Evolutionary conservation across 495 filamentous ascomycete genomes (phyloP).

Genomic region (Lophiotrema nucula): DNA sequence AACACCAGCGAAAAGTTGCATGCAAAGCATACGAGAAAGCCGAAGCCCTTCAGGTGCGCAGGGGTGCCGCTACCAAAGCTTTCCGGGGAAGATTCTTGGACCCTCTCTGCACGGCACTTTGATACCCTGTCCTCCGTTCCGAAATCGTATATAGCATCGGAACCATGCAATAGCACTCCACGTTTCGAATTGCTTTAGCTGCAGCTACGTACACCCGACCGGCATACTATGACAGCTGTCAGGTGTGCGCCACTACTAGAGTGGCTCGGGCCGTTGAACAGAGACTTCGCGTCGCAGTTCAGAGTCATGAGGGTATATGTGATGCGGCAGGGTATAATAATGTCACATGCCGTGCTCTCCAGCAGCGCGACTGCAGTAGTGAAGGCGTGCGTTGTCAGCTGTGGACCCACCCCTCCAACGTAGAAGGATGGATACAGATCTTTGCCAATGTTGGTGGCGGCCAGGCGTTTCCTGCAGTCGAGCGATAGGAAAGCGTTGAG

Average conservation of each 20-base stretch:
- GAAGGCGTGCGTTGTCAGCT: slow-evolving; percentile 10
- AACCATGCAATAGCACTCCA: slow-evolving; percentile 21
- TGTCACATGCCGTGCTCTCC: slow-evolving; percentile 11
- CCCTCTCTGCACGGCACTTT: slow-evolving; percentile 9
- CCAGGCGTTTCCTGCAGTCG: background rate
- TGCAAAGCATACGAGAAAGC: slow-evolving; percentile 26
- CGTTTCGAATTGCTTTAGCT: slow-evolving; percentile 22
- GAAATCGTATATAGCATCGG: slow-evolving; percentile 11
- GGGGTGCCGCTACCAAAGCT: slow-evolving; percentile 4
- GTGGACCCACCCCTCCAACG: slow-evolving; percentile 1
- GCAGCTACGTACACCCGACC: slow-evolving; percentile 2
- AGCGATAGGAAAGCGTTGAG: background rate
- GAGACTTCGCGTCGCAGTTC: background rate
- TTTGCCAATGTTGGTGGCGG: slow-evolving; percentile 22
- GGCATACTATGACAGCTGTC: slow-evolving; percentile 16
- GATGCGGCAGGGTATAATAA: slow-evolving; percentile 8
- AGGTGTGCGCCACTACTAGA: slow-evolving; percentile 11
- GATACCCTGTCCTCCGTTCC: slow-evolving; percentile 22
- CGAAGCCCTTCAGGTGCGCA: slow-evolving; percentile 13
- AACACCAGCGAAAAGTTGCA: slow-evolving; percentile 24
- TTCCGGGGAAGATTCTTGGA: slow-evolving; percentile 23
- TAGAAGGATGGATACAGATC: slow-evolving; percentile 6
- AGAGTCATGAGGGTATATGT: slow-evolving; percentile 19
- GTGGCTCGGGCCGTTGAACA: background rate
- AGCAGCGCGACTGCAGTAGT: slow-evolving; percentile 11